Evolutionary conservation across 352 stramenopile species (phyloP), one percentile per base, ranked within the genome.

Genomic region (Peronospora belbahrii): DNA sequence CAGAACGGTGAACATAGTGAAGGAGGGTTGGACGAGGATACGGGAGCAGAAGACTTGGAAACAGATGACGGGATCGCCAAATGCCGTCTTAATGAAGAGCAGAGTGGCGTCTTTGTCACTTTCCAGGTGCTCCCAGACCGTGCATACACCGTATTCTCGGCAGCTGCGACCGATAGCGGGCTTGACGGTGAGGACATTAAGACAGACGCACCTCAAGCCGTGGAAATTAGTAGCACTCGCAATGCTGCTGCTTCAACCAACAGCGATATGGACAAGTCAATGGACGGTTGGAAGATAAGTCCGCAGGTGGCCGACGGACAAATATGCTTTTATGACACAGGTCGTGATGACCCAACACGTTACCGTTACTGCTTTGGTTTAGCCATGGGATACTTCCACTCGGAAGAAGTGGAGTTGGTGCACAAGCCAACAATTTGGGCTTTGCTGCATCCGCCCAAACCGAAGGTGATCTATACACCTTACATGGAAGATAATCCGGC

Each of bases 241-340:
- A 7, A 32, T 28, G 18, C 19, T 42, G 23, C 14, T 17, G 19
- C 2, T 25, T 19, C 49, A 25, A 36, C 53, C 37, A 27, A 33
- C 3, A 38, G 8, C 7, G 15, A 44, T 28, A 37, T 32, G 14
- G 8, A 50, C 13, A 63, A 56, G 34, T 20, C 48, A 24, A 38
- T 65, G 31, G 19, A 59, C 7, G 46, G 51, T 14, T 53, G 46
- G 51, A 18, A 53, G 28, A 59, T 39, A 7, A 58, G 56, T n/a
- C 62, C 74, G 5, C 77, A 85, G 20, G 61, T 84, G 22, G 46
- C 62, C 6, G 78, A 89, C 28, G 78, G 78, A 13, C 45, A 70
- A 40, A 49, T 87, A 22, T 89, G 78, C 48, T 84, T 89, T 23
- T 86, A 65, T 44, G 79, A 89, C 48, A 56, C 57, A 2, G 66